Conservation (phyloP, 768 basidiomycete species). For the Boletus reticulatus region DNA sequence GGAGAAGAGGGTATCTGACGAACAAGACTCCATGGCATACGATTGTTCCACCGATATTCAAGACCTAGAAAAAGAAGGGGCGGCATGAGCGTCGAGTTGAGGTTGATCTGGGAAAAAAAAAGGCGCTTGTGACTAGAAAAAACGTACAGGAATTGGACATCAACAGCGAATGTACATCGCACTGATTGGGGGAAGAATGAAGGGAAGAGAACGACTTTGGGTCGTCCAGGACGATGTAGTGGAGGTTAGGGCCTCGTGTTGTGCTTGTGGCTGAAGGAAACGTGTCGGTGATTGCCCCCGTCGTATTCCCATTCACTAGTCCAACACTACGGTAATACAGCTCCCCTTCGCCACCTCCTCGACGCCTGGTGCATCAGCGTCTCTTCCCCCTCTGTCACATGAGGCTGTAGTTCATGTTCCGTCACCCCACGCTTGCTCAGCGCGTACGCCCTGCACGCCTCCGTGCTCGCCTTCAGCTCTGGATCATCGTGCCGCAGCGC, state of each 20-base stretch:
- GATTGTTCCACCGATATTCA: conserved; percentile 32
- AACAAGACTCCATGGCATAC: conserved; percentile 32
- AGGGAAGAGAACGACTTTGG: background rate
- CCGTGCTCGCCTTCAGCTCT: conserved; percentile 53
- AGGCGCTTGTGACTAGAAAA: background rate
- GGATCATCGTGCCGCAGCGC: conserved; percentile 57
- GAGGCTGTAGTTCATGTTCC: conserved; percentile 63
- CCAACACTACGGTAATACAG: background rate
- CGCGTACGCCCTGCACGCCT: conserved; percentile 69
- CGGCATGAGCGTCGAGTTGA: background rate
- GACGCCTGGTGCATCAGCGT: conserved; percentile 41
- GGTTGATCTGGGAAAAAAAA: background rate
- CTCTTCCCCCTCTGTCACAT: conserved; percentile 52
- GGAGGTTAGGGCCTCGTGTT: conserved; percentile 28
- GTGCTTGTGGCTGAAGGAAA: no score
- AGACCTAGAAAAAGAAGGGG: conserved; percentile 24
- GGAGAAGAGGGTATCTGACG: conserved; percentile 30
- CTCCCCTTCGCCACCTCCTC: background rate
- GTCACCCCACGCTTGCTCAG: conserved; percentile 55
- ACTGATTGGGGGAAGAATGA: conserved; percentile 8
- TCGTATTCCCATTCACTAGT: conserved; percentile 20
- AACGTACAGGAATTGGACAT: conserved; percentile 24
- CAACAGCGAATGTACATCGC: conserved; percentile 25
- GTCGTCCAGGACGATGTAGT: no score
- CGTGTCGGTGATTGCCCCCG: conserved; percentile 2